Evolutionary conservation across 345 rosid species (phyloP).

Genomic region (Dipteronia sinensis): DNA sequence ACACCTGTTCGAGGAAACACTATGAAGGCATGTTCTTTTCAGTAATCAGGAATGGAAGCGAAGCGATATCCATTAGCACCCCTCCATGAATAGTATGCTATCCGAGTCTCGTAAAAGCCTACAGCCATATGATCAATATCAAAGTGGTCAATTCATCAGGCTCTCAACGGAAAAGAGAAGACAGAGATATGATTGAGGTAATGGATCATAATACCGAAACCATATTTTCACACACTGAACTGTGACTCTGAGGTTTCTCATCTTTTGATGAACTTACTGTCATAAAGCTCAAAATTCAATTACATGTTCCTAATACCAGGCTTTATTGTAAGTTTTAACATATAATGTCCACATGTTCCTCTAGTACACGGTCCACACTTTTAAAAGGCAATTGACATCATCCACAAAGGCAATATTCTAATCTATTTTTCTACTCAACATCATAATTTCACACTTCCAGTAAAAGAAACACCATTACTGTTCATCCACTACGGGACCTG

Average conservation of each 20-base stretch:
- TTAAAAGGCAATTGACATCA: background rate
- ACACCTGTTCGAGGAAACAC: background rate
- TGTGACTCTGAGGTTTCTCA: background rate
- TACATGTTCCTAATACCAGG: too few species aligned
- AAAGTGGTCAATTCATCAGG: background rate
- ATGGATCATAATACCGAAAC: background rate
- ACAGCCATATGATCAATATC: conserved; percentile 22
- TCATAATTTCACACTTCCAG: background rate
- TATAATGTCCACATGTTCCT: background rate
- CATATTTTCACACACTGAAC: too few species aligned
- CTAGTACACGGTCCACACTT: background rate
- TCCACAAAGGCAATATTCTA: background rate
- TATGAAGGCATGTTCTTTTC: conserved; percentile 17
- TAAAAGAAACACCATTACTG: background rate
- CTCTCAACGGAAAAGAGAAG: background rate
- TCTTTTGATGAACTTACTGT: background rate
- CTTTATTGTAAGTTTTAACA: background rate
- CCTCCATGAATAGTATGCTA: conserved; percentile 93
- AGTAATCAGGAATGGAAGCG: conserved; percentile 79
- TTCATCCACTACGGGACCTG: background rate
- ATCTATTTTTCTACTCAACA: background rate
- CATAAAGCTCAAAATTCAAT: background rate
- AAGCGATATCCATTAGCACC: conserved; percentile 82
- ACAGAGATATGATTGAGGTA: background rate
- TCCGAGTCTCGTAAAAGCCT: conserved; percentile 88